Evolutionary conservation across 352 stramenopile species (phyloP).

Genomic region (Phytophthora pistaciae): DNA sequence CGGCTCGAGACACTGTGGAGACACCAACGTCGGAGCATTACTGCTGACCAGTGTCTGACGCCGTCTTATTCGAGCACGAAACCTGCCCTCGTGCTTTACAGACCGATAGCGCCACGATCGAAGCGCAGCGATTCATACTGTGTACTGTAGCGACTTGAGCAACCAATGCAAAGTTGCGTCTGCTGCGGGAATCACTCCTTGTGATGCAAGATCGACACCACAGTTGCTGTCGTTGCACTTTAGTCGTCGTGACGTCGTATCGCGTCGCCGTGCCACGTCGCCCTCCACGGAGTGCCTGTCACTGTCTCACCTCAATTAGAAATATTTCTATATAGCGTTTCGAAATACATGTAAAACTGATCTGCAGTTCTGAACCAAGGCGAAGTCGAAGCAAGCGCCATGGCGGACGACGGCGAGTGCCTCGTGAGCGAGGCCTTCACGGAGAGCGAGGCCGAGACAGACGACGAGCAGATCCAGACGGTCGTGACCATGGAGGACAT

Average conservation of each 20-base stretch:
- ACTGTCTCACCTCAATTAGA: neutral
- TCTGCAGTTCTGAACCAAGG: neutral
- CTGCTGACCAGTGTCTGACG: neutral
- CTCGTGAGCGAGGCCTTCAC: constrained; percentile 39
- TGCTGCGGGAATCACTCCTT: neutral
- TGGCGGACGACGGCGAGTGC: constrained; percentile 17
- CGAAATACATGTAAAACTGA: neutral
- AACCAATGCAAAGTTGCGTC: too few species aligned
- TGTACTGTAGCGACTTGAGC: too few species aligned
- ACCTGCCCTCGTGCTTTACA: too few species aligned
- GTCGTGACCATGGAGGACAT: constrained; percentile 31
- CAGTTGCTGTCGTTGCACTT: neutral
- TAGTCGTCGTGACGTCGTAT: constrained; percentile 14
- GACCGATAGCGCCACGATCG: too few species aligned
- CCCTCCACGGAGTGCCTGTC: neutral
- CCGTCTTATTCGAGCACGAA: neutral
- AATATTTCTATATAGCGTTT: neutral
- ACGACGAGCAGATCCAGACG: constrained; percentile 26
- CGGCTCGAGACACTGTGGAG: neutral
- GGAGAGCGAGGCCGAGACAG: constrained; percentile 23
- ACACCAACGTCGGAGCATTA: neutral
- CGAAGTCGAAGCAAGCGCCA: neutral
- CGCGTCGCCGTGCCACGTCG: constrained; percentile 3
- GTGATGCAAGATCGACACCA: too few species aligned
- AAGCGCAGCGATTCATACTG: too few species aligned